Conservation (phyloP, 139 green algal species). For the Chlamydomonas urium region DNA sequence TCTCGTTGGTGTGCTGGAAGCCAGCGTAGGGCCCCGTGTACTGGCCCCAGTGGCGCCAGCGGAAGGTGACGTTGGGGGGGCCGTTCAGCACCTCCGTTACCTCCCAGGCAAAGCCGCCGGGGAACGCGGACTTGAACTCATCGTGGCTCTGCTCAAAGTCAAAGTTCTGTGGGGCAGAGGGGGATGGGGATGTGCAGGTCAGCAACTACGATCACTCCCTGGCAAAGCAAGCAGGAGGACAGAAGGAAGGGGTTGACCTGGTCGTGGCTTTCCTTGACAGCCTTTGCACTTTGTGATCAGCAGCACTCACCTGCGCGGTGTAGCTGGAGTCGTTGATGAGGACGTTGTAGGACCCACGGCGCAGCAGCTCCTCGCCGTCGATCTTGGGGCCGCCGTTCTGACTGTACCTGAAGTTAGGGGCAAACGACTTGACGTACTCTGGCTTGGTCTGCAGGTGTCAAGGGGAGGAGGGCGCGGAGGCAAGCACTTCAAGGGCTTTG, state of each 20-base stretch:
- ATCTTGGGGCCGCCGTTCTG: conserved; percentile 20
- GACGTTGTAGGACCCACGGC: conserved; percentile 23
- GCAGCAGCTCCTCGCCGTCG: conserved; percentile 17
- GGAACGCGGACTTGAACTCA: conserved; percentile 18
- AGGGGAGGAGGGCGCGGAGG: not conserved
- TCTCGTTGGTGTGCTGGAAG: conserved; percentile 16
- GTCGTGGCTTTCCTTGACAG: too few species aligned
- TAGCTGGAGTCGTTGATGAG: conserved; percentile 19
- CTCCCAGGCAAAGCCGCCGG: conserved; percentile 24
- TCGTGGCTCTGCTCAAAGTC: conserved; percentile 11
- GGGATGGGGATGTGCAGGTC: too few species aligned
- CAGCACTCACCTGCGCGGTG: too few species aligned
- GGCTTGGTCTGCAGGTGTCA: not conserved
- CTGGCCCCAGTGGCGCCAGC: conserved; percentile 23
- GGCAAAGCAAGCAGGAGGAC: too few species aligned
- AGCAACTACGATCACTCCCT: too few species aligned
- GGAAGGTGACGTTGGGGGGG: conserved; percentile 21
- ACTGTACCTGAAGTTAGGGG: conserved; percentile 18
- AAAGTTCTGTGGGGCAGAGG: not conserved
- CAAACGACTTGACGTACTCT: conserved; percentile 13
- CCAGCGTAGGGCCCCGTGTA: conserved; percentile 19
- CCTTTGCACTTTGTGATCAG: too few species aligned
- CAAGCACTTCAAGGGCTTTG: not conserved
- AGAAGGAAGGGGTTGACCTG: too few species aligned
- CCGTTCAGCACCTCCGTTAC: conserved; percentile 18